Evolutionary conservation across 495 filamentous ascomycete species (phyloP), one percentile per base, ranked within the genome.

Genomic region (Jackrogersella multiformis): DNA sequence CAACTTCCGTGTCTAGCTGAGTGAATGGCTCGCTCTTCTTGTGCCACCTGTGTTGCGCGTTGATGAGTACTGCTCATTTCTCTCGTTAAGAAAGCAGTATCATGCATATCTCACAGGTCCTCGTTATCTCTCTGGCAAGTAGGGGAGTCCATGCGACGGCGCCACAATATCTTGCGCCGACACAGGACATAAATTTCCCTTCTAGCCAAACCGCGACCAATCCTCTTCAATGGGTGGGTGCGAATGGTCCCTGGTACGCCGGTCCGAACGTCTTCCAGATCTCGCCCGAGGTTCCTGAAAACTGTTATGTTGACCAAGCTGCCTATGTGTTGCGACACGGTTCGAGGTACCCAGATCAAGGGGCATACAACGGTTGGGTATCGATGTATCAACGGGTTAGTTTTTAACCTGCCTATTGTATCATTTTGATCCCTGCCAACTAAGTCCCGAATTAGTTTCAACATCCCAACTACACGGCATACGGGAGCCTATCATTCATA

Each of bases 261-360:
- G 85, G 82, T 4, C 84, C 85, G n/a, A 81, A 86, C 70, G 77
- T 86, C 52, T 81, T 84, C 64, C 75, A 74, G 5, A 82, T 87
- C 41, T 77, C 78, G 2, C 73, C 79, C 28, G 74, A 78, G 12
- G 74, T 83, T 24, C 84, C 86, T 16, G 70, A 79, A 12, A 76
- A 77, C 32, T 88, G 86, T 60, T 75, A 76, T 5, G 81, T 87
- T n/a, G 80, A 86, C 42, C 80, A 83, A 60, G 84, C 80, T 20
- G 80, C 80, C 23, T 87, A 85, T 64, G 67, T 84, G 30, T 78
- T 80, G 24, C 80, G 85, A 52, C 86, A 87, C 66, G 86, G 85
- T 16, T 85, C 82, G 64, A 75, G 86, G 53, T 87, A 80, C 52
- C 85, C 85, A 12, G 85, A 87, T 56, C 70, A 76, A 15, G 82